Evolutionary conservation across 257 asterid species (phyloP).

Genomic region (Solanum lignicaule): DNA sequence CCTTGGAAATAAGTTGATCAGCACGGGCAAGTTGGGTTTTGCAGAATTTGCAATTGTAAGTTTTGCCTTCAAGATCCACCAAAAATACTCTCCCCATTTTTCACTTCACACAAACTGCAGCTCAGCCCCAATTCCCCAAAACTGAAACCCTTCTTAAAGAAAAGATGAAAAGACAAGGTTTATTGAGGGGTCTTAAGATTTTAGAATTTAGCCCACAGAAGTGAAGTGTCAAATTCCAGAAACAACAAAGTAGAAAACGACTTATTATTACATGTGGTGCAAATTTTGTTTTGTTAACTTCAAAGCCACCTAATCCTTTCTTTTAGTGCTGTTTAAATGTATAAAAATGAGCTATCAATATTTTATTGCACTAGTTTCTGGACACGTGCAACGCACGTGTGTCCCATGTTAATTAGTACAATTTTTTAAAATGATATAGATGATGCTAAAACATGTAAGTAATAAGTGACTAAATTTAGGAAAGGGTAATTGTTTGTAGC

Average conservation of each 20-base stretch:
- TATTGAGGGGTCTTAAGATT: background rate
- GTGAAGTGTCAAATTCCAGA: background rate
- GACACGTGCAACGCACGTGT: no score
- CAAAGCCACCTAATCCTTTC: background rate
- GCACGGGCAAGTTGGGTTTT: constrained; percentile 52
- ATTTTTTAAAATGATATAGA: no score
- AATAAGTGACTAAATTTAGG: no score
- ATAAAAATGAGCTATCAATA: no score
- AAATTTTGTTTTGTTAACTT: background rate
- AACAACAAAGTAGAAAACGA: background rate
- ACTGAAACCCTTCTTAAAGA: background rate
- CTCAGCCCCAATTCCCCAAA: background rate
- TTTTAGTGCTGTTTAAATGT: background rate
- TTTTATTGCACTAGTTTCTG: no score
- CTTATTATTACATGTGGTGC: background rate
- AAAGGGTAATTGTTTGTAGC: no score
- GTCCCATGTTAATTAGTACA: no score
- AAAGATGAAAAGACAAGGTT: background rate
- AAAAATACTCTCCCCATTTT: constrained; percentile 63
- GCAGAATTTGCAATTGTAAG: constrained; percentile 73
- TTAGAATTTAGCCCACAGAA: background rate
- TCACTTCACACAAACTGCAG: background rate
- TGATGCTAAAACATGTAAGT: no score
- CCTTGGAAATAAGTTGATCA: constrained; percentile 47
- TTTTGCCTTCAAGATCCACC: constrained; percentile 56